Evolutionary conservation across 495 filamentous ascomycete species (phyloP).

Genomic region (Cudoniella acicularis): DNA sequence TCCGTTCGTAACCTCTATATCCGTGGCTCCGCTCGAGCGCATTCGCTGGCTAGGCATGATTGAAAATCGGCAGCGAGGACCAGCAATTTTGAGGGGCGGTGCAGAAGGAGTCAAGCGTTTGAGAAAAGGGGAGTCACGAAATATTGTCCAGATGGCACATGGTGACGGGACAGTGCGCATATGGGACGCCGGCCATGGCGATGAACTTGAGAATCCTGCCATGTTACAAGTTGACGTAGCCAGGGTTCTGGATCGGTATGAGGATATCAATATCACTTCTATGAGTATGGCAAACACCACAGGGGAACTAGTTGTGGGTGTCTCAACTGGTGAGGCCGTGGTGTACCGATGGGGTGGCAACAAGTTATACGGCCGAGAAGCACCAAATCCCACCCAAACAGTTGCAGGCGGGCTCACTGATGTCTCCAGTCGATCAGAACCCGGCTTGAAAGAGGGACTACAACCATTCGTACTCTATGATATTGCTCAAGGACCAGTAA

Average conservation of each 20-base stretch:
- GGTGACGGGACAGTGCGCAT: conserved; percentile 81
- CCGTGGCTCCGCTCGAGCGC: conserved; percentile 65
- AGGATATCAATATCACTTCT: conserved; percentile 70
- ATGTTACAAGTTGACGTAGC: conserved; percentile 82
- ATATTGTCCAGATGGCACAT: conserved; percentile 77
- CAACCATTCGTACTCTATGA: conserved; percentile 77
- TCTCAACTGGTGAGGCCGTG: conserved; percentile 74
- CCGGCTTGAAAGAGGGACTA: conserved; percentile 74
- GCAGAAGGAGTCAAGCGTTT: conserved; percentile 60
- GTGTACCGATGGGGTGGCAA: conserved; percentile 87
- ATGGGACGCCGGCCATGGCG: conserved; percentile 86
- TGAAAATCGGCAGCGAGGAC: conserved; percentile 70
- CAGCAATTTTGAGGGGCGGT: conserved; percentile 72
- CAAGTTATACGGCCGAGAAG: conserved; percentile 48
- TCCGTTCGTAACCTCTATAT: conserved; percentile 73
- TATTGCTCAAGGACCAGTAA: conserved; percentile 75
- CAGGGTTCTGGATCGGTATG: conserved; percentile 73
- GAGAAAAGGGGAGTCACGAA: conserved; percentile 74
- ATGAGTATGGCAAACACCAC: conserved; percentile 73
- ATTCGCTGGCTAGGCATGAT: conserved; percentile 83
- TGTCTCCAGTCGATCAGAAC: conserved; percentile 71
- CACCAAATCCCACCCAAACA: conserved; percentile 46
- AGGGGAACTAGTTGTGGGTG: conserved; percentile 81
- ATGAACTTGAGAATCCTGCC: conserved; percentile 85
- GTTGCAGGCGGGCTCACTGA: conserved; percentile 60